Evolutionary conservation across 345 rosid species (phyloP).

Genomic region (Physaria fendleri): DNA sequence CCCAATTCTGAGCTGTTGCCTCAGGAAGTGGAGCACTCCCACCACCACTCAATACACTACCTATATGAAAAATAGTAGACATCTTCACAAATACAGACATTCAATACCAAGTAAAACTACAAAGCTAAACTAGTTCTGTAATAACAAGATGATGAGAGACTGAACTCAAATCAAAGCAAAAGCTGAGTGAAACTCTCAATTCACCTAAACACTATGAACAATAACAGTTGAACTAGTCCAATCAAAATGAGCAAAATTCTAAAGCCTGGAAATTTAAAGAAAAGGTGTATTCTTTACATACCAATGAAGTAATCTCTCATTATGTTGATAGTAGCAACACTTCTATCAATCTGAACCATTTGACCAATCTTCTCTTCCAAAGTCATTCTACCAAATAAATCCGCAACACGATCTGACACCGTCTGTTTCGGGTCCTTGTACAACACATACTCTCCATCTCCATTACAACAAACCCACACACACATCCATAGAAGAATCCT

Average conservation of each 20-base stretch:
- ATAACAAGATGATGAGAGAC: neutral
- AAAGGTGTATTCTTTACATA: neutral
- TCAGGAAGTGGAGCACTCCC: conserved; percentile 71
- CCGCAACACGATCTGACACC: conserved; percentile 35
- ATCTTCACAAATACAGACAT: neutral
- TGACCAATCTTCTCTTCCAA: conserved; percentile 57
- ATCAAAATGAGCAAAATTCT: neutral
- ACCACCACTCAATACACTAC: conserved; percentile 86
- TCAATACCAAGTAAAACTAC: neutral
- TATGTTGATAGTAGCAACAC: conserved; percentile 35
- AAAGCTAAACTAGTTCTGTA: neutral
- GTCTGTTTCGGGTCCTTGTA: conserved; percentile 49
- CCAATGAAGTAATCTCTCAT: conserved; percentile 48
- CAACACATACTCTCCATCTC: conserved; percentile 33
- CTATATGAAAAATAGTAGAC: conserved; percentile 27
- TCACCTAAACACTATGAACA: neutral
- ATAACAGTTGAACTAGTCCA: neutral
- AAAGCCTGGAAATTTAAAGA: neutral
- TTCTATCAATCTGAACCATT: conserved; percentile 53
- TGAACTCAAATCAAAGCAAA: neutral
- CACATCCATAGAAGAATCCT: conserved; percentile 27
- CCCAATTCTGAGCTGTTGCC: conserved; percentile 71
- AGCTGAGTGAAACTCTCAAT: neutral
- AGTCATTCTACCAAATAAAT: conserved; percentile 44
- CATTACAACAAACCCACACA: conserved; percentile 27